phyloP scores from a whole-genome alignment of 805 yeast genomes.

The Candida maltosa region DNA sequence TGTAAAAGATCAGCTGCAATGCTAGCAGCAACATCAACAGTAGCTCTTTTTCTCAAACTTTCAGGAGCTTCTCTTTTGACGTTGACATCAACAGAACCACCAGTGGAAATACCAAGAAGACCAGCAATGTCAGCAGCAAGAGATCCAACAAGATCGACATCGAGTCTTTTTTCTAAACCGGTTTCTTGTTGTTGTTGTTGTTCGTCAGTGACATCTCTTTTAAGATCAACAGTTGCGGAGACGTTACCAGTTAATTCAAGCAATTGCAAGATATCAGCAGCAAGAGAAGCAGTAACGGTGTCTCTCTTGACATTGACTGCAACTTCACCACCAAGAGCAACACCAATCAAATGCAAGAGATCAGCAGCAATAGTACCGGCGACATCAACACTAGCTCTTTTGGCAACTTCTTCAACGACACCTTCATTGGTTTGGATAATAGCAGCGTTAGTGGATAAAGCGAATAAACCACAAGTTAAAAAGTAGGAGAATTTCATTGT shows the following conservation, averaged over 20 bases:
- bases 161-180: too few species aligned
- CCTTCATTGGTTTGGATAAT: neutral
- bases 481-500: slow-evolving; percentile 4
- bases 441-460: slow-evolving; percentile 1
- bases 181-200: too few species aligned
- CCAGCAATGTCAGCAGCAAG: too few species aligned
- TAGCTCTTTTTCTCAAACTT: neutral
- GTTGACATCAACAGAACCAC: too few species aligned
- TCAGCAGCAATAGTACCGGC: neutral
- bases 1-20: neutral
- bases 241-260: too few species aligned
- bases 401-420: neutral
- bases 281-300: too few species aligned
- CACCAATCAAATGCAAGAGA: neutral
- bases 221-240: too few species aligned
- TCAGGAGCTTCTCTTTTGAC: neutral
- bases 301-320: neutral
- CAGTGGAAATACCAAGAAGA: too few species aligned
- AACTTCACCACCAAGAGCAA: neutral
- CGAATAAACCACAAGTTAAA: neutral
- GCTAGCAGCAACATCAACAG: neutral
- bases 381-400: neutral
- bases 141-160: too few species aligned
- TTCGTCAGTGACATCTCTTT: too few species aligned
- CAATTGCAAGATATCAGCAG: too few species aligned